A percentile compares a stretch with the other conserved stretches of the same genome.
Evolutionary conservation across 345 rosid genomes (phyloP).

Genomic region (Cardamine occulta): DNA sequence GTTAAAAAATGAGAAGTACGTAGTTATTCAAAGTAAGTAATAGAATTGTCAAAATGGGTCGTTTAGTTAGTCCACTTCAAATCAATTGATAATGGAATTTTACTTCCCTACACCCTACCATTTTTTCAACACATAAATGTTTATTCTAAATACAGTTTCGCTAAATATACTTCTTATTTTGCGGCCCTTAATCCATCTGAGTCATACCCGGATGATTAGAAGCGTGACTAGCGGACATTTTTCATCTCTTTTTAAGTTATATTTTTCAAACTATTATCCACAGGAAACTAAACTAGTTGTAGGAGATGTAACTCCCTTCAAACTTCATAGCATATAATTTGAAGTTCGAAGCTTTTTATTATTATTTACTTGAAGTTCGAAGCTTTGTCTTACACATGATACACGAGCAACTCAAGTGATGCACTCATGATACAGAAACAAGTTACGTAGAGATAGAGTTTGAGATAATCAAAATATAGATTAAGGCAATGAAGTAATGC

Average conservation of each 20-base stretch:
- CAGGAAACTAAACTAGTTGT: neutral
- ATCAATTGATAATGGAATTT: slow-evolving; percentile 48
- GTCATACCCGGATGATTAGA: slow-evolving; percentile 20
- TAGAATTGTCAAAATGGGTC: slow-evolving; percentile 41
- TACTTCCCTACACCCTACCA: slow-evolving; percentile 39
- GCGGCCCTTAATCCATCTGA: slow-evolving; percentile 37
- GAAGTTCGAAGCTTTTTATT: neutral
- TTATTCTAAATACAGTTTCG: slow-evolving; percentile 8
- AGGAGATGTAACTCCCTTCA: neutral
- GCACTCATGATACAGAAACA: neutral
- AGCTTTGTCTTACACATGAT: slow-evolving; percentile 7
- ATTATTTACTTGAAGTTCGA: neutral
- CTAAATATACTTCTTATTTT: slow-evolving; percentile 34
- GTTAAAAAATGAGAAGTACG: slow-evolving; percentile 9
- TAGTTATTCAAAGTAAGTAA: slow-evolving; percentile 33
- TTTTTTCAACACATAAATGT: slow-evolving; percentile 31
- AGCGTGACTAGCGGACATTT: slow-evolving; percentile 38
- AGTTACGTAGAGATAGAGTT: neutral
- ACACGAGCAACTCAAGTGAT: slow-evolving; percentile 7
- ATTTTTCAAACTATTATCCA: neutral
- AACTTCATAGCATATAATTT: neutral
- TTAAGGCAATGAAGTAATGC: neutral
- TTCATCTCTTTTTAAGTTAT: neutral
- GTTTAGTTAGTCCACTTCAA: slow-evolving; percentile 41
- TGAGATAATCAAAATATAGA: neutral